Evolutionary conservation across 1,284 basidiomycete genomes (phyloP), one percentile per base, ranked within the genome.

Genomic region (Apiotrichum akiyoshidainum): DNA sequence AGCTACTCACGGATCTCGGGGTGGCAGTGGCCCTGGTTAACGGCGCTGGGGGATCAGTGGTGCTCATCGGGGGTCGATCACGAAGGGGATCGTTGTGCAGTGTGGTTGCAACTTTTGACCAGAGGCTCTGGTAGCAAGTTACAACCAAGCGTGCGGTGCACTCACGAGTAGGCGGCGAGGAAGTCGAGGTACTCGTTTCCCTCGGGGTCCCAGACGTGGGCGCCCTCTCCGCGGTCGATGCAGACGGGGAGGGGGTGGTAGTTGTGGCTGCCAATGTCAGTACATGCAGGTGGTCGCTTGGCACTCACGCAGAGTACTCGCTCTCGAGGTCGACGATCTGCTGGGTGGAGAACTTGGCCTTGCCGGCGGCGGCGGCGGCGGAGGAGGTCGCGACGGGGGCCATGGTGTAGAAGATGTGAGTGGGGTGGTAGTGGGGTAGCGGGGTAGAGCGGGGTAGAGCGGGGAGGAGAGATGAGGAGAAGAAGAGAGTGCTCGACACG

Each of bases 201-300:
- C 81, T 97, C 93, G 14, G 91, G 92, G 76, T 97, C 93, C 91
- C 92, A 96, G 71, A 96, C 92, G 76, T 87, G 90, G 21, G 91
- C 91, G 53, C 95, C 95, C 65, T 85, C 83, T 22, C 88, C 95
- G 55, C 85, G 85, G 69, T 96, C 92, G 69, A 99, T 95, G 57
- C 97, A 94, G 63, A 97, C 85, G 33, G 94, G 94, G 12, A 99
- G 82, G 0, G 95, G 94, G 76, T 97, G 93, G 78, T 98, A 98
- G 81, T 93, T 97, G 82, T 81, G 78, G 2, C 72, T 72, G 54
- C 10, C 60, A 13, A 17, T 75, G 77, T 71, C 60, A 74, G 69
- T 6, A 34, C 22, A 8, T 17, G 16, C 57, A 50, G 13, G 47
- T 33, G 12, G 12, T 22, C 3, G 5, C 7, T 13, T 4, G 70